A percentile compares a stretch with the other conserved stretches of the same genome.
These are phyloP conservation scores for Yueomyces sinensis DNA, from an alignment of 805 yeast genomes.

Conservation along the genomic window DNA sequence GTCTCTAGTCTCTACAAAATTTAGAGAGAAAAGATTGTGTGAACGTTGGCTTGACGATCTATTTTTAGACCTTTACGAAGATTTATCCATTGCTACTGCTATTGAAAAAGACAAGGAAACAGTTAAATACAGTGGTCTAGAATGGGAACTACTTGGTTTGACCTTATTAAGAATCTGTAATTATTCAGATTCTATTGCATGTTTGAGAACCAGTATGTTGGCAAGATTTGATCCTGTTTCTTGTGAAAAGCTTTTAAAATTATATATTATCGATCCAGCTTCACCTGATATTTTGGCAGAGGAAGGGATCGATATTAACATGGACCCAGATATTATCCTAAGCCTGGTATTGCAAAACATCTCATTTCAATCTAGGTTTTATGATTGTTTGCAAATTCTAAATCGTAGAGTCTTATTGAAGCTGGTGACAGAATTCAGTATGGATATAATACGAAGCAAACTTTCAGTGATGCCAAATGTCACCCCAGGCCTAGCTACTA, in stretches of 20 bases:
- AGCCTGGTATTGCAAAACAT: constrained; percentile 34
- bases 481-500: neutral
- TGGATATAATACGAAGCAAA: constrained; percentile 11
- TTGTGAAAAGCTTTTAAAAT: constrained; percentile 34
- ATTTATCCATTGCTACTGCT: constrained; percentile 20
- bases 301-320: neutral
- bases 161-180: constrained; percentile 36
- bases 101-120: constrained; percentile 15
- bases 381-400: constrained; percentile 37
- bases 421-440: constrained; percentile 15
- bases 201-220: constrained; percentile 38
- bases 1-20: constrained; percentile 1
- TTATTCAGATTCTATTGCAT: constrained; percentile 35
- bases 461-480: neutral
- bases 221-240: constrained; percentile 54
- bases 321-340: constrained; percentile 27
- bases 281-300: constrained; percentile 2
- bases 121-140: constrained; percentile 45
- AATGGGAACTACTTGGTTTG: constrained; percentile 63
- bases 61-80: constrained; percentile 24
- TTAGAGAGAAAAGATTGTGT: constrained; percentile 18
- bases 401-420: constrained; percentile 33
- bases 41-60: constrained; percentile 24
- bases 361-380: constrained; percentile 56
- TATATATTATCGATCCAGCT: constrained; percentile 15